Percentiles rank a stretch among this genome's conserved stretches.
Conservation (phyloP, 176 grass and related monocot genomes). For the Oryza brachyantha region DNA sequence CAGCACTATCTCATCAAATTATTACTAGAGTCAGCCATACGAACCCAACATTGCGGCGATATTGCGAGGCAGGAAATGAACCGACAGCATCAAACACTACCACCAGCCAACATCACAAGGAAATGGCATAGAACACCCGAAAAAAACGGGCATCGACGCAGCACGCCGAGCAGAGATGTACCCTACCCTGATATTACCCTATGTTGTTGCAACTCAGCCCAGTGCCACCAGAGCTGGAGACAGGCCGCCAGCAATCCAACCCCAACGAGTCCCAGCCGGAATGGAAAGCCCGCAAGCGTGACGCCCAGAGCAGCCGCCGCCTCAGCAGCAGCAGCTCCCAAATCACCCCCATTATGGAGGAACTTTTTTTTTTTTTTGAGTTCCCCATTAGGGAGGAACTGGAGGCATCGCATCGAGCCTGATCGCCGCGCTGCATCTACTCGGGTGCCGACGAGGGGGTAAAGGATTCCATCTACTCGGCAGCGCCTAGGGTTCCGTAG, state of each 20-base stretch:
- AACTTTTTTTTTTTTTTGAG: no score
- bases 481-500: conserved; percentile 1
- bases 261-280: background rate
- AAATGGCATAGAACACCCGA: background rate
- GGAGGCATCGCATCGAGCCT: no score
- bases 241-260: background rate
- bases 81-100: background rate
- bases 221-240: background rate
- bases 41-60: background rate
- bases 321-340: background rate
- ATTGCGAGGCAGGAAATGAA: background rate
- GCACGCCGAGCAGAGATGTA: no score
- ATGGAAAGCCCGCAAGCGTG: background rate
- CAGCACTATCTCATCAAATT: background rate
- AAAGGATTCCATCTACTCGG: background rate
- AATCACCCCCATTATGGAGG: background rate
- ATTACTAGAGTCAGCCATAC: background rate
- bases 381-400: no score
- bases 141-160: no score
- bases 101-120: background rate
- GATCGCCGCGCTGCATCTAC: background rate
- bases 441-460: background rate
- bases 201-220: background rate
- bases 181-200: no score
- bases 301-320: background rate